phyloP scores from a whole-genome alignment of 257 asterid species.

The Solanum megistacrolobum region DNA sequence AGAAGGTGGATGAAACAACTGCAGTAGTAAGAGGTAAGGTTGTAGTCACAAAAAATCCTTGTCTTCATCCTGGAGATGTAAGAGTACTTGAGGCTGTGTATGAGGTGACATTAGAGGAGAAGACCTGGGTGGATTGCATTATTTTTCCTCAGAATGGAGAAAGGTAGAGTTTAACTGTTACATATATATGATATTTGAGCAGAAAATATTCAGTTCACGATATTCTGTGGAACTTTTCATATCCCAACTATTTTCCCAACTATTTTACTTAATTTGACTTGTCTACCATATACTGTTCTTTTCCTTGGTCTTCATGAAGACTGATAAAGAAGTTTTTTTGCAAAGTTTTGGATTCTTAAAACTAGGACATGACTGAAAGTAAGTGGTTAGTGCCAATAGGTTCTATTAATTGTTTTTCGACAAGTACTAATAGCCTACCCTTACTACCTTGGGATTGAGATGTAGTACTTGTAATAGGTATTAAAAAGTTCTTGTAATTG shows the following conservation, averaged over 20 bases:
- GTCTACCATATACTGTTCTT: not conserved
- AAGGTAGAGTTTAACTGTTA: slow-evolving; percentile 29
- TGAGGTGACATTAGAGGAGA: slow-evolving; percentile 40
- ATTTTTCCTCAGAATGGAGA: slow-evolving; percentile 87
- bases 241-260: not conserved
- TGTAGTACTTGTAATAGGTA: not conserved
- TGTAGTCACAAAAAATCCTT: slow-evolving; percentile 85
- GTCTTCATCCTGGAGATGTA: slow-evolving; percentile 96
- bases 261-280: not conserved
- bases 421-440: not conserved
- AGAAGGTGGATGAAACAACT: slow-evolving; percentile 49
- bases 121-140: slow-evolving; percentile 61
- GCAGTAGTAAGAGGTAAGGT: slow-evolving; percentile 62
- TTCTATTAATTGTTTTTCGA: not conserved
- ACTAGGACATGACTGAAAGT: not conserved
- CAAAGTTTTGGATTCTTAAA: not conserved
- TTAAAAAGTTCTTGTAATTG: not conserved
- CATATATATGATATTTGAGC: not conserved
- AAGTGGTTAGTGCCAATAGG: not conserved
- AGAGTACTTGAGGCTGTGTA: slow-evolving; percentile 87
- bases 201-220: not conserved
- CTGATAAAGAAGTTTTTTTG: not conserved
- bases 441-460: not conserved
- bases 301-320: not conserved
- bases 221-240: not conserved